A percentile compares a stretch with the other conserved stretches of the same genome.
Evolutionary conservation across 345 rosid genomes (phyloP).

Genomic region (Turritis glabra): DNA sequence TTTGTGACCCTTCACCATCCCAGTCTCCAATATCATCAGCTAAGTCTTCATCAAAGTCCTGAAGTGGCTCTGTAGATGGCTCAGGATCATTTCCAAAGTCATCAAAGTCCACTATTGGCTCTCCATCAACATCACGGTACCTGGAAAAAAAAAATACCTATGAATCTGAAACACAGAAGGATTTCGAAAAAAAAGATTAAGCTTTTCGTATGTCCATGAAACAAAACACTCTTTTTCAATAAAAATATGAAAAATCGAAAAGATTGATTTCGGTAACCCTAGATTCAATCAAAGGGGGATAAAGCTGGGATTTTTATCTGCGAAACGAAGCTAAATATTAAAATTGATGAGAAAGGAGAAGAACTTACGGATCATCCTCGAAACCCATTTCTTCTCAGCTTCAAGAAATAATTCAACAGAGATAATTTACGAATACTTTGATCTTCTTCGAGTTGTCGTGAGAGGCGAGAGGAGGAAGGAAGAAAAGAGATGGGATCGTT

Average conservation of each 20-base stretch:
- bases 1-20: slow-evolving; percentile 61
- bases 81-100: slow-evolving; percentile 68
- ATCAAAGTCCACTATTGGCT: slow-evolving; percentile 91
- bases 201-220: slow-evolving; percentile 15
- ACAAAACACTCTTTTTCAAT: neutral
- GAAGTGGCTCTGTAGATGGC: slow-evolving; percentile 54
- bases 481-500: neutral
- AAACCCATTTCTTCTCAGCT: slow-evolving; percentile 51
- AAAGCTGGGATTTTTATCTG: neutral
- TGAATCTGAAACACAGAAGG: neutral
- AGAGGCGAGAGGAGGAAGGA: neutral
- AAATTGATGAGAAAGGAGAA: slow-evolving; percentile 21
- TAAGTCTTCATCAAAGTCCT: slow-evolving; percentile 50
- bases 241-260: neutral
- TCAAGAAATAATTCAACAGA: slow-evolving; percentile 4
- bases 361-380: slow-evolving; percentile 72
- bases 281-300: slow-evolving; percentile 20
- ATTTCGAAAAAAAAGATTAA: neutral
- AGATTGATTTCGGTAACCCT: slow-evolving; percentile 37
- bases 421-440: slow-evolving; percentile 11
- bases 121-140: slow-evolving; percentile 91
- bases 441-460: slow-evolving; percentile 4
- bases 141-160: slow-evolving; percentile 38
- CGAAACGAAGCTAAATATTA: neutral
- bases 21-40: slow-evolving; percentile 66